Evolutionary conservation across 495 filamentous ascomycete species (phyloP).

Genomic region (Penicillium verhagenii): DNA sequence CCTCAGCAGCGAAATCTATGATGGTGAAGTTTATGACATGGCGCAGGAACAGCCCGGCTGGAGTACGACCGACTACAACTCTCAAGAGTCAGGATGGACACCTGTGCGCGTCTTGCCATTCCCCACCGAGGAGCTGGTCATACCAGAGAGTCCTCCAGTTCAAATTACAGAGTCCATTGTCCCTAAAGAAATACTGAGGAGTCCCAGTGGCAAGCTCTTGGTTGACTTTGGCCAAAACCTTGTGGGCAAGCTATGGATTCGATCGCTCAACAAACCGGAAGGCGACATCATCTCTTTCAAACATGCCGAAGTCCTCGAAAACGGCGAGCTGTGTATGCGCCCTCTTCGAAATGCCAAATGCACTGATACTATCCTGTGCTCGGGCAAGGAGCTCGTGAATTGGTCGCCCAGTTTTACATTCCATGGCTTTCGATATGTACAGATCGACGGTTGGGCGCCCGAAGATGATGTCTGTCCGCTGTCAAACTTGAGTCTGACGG

Average conservation of each 20-base stretch:
- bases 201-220: constrained; percentile 35
- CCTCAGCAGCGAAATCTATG: constrained; percentile 47
- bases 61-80: background rate
- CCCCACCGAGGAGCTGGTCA: constrained; percentile 25
- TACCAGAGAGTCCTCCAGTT: constrained; percentile 43
- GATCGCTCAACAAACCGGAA: constrained; percentile 26
- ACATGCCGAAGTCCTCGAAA: constrained; percentile 51
- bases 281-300: constrained; percentile 30
- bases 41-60: constrained; percentile 17
- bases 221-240: constrained; percentile 56
- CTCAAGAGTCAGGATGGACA: constrained; percentile 2
- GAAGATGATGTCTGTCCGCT: constrained; percentile 7
- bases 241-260: constrained; percentile 41
- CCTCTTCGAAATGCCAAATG: constrained; percentile 44
- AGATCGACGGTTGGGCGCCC: constrained; percentile 45
- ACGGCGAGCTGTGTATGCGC: constrained; percentile 45
- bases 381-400: constrained; percentile 12
- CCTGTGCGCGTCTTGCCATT: constrained; percentile 7
- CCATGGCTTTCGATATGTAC: constrained; percentile 55
- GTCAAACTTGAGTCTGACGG: constrained; percentile 35
- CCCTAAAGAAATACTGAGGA: constrained; percentile 37
- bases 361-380: constrained; percentile 34
- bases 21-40: constrained; percentile 50
- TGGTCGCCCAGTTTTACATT: constrained; percentile 49
- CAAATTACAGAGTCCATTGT: constrained; percentile 31